These are phyloP conservation scores for Senecio squalidus DNA, from an alignment of 140 eudicot genomes.

Conservation along the genomic window DNA sequence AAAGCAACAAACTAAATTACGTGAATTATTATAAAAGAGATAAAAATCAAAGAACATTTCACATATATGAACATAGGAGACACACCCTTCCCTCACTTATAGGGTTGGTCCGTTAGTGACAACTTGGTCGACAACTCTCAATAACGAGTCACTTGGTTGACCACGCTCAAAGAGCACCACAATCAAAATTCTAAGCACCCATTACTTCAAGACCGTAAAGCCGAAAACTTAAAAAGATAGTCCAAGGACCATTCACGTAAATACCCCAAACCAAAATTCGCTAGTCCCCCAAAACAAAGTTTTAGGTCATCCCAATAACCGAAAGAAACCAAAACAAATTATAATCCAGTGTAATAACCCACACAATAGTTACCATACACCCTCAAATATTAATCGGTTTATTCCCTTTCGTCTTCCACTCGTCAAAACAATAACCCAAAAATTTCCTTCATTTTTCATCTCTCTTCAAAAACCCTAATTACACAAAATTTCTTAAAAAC, in stretches of 20 bases:
- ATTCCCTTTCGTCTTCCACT: conserved; percentile 32
- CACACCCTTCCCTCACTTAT: no score
- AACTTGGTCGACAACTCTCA: no score
- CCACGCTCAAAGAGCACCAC: no score
- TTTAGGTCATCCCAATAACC: conserved; percentile 13
- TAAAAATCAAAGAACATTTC: no score
- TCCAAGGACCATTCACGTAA: conserved; percentile 8
- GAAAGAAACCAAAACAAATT: not conserved
- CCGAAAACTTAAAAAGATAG: not conserved
- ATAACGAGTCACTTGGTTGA: no score
- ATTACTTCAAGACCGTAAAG: no score
- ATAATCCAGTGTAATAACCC: conserved; percentile 18
- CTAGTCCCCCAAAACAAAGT: not conserved
- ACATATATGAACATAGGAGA: no score
- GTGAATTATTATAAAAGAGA: no score
- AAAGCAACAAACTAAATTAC: no score
- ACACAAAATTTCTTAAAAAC: not conserved
- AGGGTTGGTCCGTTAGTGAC: no score
- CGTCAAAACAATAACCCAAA: conserved; percentile 24
- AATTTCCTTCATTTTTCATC: conserved; percentile 13
- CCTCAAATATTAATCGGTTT: conserved; percentile 26
- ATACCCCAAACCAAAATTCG: not conserved
- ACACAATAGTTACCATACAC: conserved; percentile 22
- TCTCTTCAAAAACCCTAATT: conserved; percentile 35
- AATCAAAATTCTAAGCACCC: no score